phyloP scores from a whole-genome alignment of 345 rosid genomes.

The Eucalyptus tenuipes region DNA sequence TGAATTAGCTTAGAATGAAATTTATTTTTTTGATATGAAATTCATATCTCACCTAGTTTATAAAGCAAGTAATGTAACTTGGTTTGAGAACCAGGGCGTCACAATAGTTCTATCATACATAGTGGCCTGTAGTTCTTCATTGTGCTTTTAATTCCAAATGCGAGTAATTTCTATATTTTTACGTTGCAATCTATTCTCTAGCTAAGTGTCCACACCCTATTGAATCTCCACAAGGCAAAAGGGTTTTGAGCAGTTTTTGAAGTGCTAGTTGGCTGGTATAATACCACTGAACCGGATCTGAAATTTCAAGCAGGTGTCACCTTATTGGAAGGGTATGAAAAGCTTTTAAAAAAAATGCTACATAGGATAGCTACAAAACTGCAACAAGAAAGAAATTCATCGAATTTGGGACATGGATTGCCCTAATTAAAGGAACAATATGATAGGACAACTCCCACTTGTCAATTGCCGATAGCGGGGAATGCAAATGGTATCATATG shows the following conservation, averaged over 20 bases:
- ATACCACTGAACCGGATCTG: too few species aligned
- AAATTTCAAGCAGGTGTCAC: neutral
- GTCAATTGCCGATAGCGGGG: too few species aligned
- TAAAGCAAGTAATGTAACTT: too few species aligned
- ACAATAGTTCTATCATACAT: neutral
- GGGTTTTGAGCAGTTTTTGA: neutral
- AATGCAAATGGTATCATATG: neutral
- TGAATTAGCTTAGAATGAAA: rapidly evolving
- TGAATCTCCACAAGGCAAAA: neutral
- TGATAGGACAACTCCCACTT: too few species aligned
- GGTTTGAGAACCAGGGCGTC: too few species aligned
- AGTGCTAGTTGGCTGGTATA: neutral
- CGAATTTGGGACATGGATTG: too few species aligned
- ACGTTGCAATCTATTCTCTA: neutral
- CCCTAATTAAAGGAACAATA: too few species aligned
- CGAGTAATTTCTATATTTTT: neutral
- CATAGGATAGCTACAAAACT: neutral
- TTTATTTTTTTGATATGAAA: too few species aligned
- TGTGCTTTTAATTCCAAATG: neutral
- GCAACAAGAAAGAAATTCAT: neutral
- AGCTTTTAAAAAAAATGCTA: neutral
- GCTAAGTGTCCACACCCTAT: neutral
- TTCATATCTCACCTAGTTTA: too few species aligned
- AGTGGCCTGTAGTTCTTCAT: neutral
- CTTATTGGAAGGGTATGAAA: neutral